Evolutionary conservation across 495 filamentous ascomycete species (phyloP).

Genomic region (Talaromyces adpressus): DNA sequence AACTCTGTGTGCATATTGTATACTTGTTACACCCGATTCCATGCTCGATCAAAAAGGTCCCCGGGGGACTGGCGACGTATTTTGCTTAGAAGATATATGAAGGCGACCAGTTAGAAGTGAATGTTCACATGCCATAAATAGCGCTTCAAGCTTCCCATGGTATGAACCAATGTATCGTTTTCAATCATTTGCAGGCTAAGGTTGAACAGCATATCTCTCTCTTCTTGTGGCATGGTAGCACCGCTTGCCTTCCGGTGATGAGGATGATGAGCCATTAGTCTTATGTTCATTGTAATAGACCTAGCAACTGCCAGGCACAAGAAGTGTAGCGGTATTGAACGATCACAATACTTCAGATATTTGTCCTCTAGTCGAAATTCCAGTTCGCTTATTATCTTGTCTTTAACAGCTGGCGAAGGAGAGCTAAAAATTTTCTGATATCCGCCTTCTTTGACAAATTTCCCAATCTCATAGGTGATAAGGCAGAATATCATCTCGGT

Average conservation of each 20-base stretch:
- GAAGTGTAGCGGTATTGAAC: constrained; percentile 52
- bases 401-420: constrained; percentile 40
- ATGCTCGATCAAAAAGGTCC: constrained; percentile 6
- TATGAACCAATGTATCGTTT: no score
- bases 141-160: constrained; percentile 14
- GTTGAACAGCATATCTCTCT: no score
- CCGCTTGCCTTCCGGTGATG: no score
- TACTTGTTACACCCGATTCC: constrained; percentile 12
- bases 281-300: no score
- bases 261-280: no score
- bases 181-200: no score
- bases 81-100: constrained; percentile 35
- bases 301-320: constrained; percentile 16
- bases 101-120: constrained; percentile 33
- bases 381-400: constrained; percentile 31
- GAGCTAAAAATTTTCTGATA: constrained; percentile 12
- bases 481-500: constrained; percentile 65
- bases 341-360: constrained; percentile 51
- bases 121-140: constrained; percentile 30
- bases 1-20: constrained; percentile 14
- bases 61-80: constrained; percentile 16
- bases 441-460: constrained; percentile 3
- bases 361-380: constrained; percentile 29
- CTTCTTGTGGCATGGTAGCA: no score
- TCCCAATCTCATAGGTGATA: not conserved